A percentile compares a stretch with the other conserved stretches of the same genome.
Evolutionary conservation across 2,329 filamentous ascomycete genomes (phyloP).

Genomic region (Beauveria sp.): DNA sequence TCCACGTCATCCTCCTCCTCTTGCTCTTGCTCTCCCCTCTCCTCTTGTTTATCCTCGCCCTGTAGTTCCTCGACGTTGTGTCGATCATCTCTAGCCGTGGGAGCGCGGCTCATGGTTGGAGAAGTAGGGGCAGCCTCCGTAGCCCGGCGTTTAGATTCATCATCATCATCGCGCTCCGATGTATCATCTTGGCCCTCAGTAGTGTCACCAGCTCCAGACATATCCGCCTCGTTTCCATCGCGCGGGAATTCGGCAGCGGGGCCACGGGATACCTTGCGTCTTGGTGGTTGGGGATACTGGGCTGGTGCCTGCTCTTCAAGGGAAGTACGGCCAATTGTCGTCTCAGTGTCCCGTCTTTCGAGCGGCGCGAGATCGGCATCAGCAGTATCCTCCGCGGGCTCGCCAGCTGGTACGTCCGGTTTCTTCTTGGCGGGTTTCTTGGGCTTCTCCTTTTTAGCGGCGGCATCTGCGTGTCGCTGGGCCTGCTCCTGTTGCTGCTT

Average conservation of each 20-base stretch:
- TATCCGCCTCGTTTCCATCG: conserved; percentile 58
- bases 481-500: conserved; percentile 91
- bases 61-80: conserved; percentile 64
- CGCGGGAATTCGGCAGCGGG: conserved; percentile 35
- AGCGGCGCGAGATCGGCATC: conserved; percentile 25
- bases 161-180: conserved; percentile 68
- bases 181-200: conserved; percentile 53
- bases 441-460: conserved; percentile 78
- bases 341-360: conserved; percentile 42
- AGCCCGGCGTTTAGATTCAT: conserved; percentile 38
- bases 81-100: conserved; percentile 43
- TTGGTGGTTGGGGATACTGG: conserved; percentile 35
- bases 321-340: conserved; percentile 41
- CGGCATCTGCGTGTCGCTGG: conserved; percentile 68
- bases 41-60: conserved; percentile 60
- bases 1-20: conserved; percentile 81
- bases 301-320: conserved; percentile 35
- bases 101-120: conserved; percentile 18
- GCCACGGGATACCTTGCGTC: conserved; percentile 46
- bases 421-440: conserved; percentile 68
- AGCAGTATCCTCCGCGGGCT: conserved; percentile 21
- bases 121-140: conserved; percentile 31
- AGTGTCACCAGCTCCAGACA: conserved; percentile 57
- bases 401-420: conserved; percentile 36
- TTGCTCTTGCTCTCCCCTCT: conserved; percentile 58